Base-by-base conservation (phyloP, 306 rosid species). In the Ormosia emarginata region DNA sequence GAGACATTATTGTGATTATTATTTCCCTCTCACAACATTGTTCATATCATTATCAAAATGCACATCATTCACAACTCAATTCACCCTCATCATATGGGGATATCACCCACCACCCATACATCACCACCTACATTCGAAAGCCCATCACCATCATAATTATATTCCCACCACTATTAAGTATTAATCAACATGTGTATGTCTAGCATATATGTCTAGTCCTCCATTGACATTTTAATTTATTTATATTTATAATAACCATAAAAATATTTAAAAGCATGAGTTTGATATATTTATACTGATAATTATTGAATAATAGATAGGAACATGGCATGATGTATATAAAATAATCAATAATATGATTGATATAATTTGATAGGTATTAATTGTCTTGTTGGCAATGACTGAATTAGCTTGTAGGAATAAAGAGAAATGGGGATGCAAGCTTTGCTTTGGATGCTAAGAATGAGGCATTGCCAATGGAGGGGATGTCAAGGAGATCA, bases 351-450 rank as follows among this genome's bases (percentile, higher is more conserved):
- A 78, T 52, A 43, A 29, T 34, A 53, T 55, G 76, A 61, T 72
- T 66, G 15, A 77, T 66, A 9, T 39, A 63, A 14, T 66, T 29
- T 58, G 14, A 33, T 40, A 39, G 67, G 47, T 11, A 72, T 68
- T 58, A 44, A 56, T 67, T 85, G 17, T 68, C 29, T 8, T 50
- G 80, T 2, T 64, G 77, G 71, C 53, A 71, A 67, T 73, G 70
- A 56, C 11, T 87, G 81, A 29, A 50, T 57, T 82, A 95, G 99
- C 93, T 93, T 67, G 95, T 83, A 74, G 92, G 93, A 74, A 84
- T 95, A 81, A 91, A 90, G 90, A 90, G 90, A 79, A 93, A 93
- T 74, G 94, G 98, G 83, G 88, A 91, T 85, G 90, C 92, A 75
- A 93, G 87, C 80, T 92, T 92, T 84, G 86, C 59, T 55, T 77